Conservation (phyloP, 495 filamentous ascomycete genomes). For the Aspergillus olivimuriae region DNA sequence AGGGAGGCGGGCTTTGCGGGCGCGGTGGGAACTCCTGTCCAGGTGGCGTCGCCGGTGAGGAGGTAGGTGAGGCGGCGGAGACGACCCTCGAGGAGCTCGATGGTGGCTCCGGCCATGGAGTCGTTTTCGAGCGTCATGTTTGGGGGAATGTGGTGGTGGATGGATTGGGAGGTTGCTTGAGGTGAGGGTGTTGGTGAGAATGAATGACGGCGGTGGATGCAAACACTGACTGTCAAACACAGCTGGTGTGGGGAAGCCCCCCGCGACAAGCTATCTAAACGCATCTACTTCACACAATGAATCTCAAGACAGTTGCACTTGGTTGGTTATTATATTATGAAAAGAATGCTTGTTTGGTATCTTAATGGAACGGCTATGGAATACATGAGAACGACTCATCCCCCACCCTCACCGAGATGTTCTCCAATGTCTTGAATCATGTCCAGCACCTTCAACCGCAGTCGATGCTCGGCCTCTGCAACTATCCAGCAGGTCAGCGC, state of each 20-base stretch:
- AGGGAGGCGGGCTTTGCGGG: slow-evolving; percentile 30
- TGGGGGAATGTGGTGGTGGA: not conserved
- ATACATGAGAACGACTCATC: no score
- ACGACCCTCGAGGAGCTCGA: slow-evolving; percentile 71
- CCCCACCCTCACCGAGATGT: no score
- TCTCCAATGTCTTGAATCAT: no score
- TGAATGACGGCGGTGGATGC: slow-evolving; percentile 6
- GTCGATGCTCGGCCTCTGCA: slow-evolving; percentile 7
- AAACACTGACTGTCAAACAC: slow-evolving; percentile 13
- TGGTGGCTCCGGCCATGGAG: slow-evolving; percentile 46
- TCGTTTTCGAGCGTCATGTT: slow-evolving; percentile 31
- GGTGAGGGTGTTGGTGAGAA: not conserved
- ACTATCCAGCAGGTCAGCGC: slow-evolving; percentile 8
- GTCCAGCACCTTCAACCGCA: slow-evolving; percentile 5
- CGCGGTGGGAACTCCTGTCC: slow-evolving; percentile 36
- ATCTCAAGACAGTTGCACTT: no score
- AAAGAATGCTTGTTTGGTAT: no score
- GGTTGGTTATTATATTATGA: no score
- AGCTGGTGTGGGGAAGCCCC: slow-evolving; percentile 20
- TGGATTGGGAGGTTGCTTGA: not conserved
- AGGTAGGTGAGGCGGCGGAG: slow-evolving; percentile 68
- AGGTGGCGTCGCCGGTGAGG: slow-evolving; percentile 53
- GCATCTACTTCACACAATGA: no score
- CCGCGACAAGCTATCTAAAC: no score
- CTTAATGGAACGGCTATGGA: no score